Percentiles rank a stretch among this genome's conserved stretches.
Evolutionary conservation across 306 rosid genomes (phyloP).

Genomic region (Cicer yamashitae): DNA sequence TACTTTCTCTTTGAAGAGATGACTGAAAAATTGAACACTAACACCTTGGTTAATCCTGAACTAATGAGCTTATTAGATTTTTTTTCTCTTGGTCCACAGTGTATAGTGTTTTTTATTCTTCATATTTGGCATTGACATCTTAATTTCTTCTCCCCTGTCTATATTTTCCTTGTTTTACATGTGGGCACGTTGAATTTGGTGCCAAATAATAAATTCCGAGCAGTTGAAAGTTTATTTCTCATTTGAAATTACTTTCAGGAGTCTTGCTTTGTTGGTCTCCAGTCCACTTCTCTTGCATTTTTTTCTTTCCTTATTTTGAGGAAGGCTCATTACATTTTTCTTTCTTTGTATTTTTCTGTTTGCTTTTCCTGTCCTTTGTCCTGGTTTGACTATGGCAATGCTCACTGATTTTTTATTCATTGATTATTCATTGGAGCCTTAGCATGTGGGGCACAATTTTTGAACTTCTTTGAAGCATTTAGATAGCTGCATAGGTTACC

Average conservation of each 20-base stretch:
- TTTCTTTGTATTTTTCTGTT: neutral
- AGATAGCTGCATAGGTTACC: constrained; percentile 2
- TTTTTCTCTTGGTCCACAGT: neutral
- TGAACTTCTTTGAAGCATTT: neutral
- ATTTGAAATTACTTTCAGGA: neutral
- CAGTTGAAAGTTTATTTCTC: constrained; percentile 12
- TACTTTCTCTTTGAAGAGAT: constrained; percentile 18
- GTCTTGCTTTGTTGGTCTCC: neutral
- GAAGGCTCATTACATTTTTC: neutral
- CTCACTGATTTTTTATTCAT: neutral
- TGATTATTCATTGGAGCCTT: neutral
- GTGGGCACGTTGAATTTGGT: constrained; percentile 16
- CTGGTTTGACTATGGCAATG: neutral
- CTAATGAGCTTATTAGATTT: neutral
- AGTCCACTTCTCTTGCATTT: neutral
- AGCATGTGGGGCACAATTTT: neutral
- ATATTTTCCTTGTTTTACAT: constrained; percentile 14
- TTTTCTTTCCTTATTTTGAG: constrained; percentile 22
- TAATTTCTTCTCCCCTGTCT: constrained; percentile 13
- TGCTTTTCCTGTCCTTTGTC: constrained; percentile 20
- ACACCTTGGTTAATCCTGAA: constrained; percentile 25
- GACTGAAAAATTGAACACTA: constrained; percentile 14
- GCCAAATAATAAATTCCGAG: constrained; percentile 26
- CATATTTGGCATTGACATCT: neutral
- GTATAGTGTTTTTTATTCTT: neutral